Conservation (phyloP, 805 yeast genomes). For the Pichia occidentalis region DNA sequence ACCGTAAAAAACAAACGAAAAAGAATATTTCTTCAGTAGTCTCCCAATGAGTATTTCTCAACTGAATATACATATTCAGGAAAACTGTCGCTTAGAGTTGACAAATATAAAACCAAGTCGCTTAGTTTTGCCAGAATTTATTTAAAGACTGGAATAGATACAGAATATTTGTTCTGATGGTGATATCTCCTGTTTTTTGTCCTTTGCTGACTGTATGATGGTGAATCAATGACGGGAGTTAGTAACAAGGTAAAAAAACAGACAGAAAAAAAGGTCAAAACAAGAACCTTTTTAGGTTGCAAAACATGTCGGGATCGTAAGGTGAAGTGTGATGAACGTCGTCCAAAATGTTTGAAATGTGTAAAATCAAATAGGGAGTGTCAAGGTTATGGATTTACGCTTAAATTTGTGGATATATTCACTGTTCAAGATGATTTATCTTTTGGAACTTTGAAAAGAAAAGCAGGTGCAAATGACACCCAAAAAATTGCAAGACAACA, state of each 20-base stretch:
- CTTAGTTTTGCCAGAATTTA: too few relatives aligned
- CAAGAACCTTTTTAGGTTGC: conserved; percentile 42
- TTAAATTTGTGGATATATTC: conserved; percentile 41
- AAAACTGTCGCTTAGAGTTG: conserved; percentile 15
- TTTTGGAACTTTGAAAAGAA: conserved; percentile 13
- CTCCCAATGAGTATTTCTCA: too few relatives aligned
- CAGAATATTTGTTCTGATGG: too few relatives aligned
- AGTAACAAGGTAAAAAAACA: background rate
- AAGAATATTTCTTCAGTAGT: too few relatives aligned
- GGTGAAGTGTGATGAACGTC: conserved; percentile 45
- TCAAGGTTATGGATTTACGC: conserved; percentile 42
- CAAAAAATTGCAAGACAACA: conserved; percentile 32
- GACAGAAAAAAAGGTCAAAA: conserved; percentile 11
- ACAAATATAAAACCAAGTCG: conserved; percentile 1
- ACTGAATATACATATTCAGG: too few relatives aligned
- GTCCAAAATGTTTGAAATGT: conserved; percentile 44
- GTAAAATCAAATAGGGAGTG: conserved; percentile 38
- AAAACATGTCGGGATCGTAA: conserved; percentile 49
- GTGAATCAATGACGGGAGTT: too few relatives aligned
- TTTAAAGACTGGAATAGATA: too few relatives aligned
- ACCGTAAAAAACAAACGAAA: too few relatives aligned
- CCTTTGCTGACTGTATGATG: too few relatives aligned
- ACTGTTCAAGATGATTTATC: conserved; percentile 26
- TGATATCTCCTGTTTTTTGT: too few relatives aligned
- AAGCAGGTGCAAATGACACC: conserved; percentile 8